phyloP scores from a whole-genome alignment of 805 yeast genomes.

The Pichia ethanolica region DNA sequence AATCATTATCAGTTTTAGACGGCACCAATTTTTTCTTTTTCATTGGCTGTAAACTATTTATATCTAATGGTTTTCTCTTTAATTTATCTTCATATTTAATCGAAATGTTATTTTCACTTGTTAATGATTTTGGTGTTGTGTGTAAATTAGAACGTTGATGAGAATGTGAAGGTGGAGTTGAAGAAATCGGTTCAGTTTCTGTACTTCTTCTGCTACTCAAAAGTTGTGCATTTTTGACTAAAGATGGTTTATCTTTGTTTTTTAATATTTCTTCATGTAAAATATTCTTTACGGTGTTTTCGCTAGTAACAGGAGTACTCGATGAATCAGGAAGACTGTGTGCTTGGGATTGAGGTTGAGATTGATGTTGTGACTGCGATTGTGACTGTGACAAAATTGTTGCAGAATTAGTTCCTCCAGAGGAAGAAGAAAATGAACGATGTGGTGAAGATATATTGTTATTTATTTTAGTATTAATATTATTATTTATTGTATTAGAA shows the following conservation, averaged over 20 bases:
- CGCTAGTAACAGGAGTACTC: too few relatives aligned
- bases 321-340: too few relatives aligned
- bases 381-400: too few relatives aligned
- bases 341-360: too few relatives aligned
- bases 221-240: not conserved
- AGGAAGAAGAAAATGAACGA: not conserved
- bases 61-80: constrained; percentile 4
- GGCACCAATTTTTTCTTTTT: not conserved
- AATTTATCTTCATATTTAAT: not conserved
- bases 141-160: not conserved
- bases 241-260: not conserved
- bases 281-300: not conserved
- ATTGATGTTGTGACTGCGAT: too few relatives aligned
- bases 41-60: constrained; percentile 7
- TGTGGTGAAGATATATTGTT: not conserved
- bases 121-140: not conserved
- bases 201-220: constrained; percentile 7
- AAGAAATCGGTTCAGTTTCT: not conserved
- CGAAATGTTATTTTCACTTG: too few relatives aligned
- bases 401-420: too few relatives aligned
- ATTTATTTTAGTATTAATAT: not conserved
- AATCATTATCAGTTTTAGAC: not conserved
- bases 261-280: not conserved
- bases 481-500: not conserved
- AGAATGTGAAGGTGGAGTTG: too few relatives aligned